Base-by-base conservation (phyloP, 768 basidiomycete genomes). In the Lentinula aciculospora region DNA sequence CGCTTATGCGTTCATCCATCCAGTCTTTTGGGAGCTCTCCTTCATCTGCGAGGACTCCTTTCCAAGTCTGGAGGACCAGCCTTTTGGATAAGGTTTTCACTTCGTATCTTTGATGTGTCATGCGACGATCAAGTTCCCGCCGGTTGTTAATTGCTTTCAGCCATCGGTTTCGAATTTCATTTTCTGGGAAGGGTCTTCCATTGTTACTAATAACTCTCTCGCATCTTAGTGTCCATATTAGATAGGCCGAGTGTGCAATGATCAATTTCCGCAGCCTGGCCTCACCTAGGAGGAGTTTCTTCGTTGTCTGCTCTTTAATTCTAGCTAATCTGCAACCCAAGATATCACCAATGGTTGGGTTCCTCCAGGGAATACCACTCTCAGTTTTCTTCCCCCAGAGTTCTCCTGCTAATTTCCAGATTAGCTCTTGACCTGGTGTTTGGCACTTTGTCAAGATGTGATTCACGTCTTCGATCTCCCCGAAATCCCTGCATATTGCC, bases 161-260 rank as follows among this genome's bases (percentile, higher is more conserved):
- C 60, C 60, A 63, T 4, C 58, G 4, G 40, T 61, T 61, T 19
- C 59, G 47, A 7, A 15, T 27, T 51, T 39, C 47, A 3, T 23
- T 46, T 23, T 56, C 31, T 17, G 50, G 28, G 17, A 19, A 7
- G 6, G n/a, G 7, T 32, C 10, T 4, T 4, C 19, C 40, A 10
- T 62, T 64, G 7, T 59, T 40, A 0, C n/a, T 37, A 34, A 69
- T 70, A 19, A 59, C 61, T 61, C 66, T 63, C n/a, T 67, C 60
- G 31, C 67, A 68, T 21, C 70, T 36, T 8, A 67, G 17, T n/a
- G 60, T 61, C 72, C 70, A 72, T 13, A 70, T 71, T 1, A 68
- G 62, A 56, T 69, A 60, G 0, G 68, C 61, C 0, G 67, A 62
- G 56, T 72, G 69, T 12, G 68, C 65, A 5, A 71, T 58, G 0